phyloP scores from a whole-genome alignment of 768 basidiomycete genomes.

The Pleurotus djamor region DNA sequence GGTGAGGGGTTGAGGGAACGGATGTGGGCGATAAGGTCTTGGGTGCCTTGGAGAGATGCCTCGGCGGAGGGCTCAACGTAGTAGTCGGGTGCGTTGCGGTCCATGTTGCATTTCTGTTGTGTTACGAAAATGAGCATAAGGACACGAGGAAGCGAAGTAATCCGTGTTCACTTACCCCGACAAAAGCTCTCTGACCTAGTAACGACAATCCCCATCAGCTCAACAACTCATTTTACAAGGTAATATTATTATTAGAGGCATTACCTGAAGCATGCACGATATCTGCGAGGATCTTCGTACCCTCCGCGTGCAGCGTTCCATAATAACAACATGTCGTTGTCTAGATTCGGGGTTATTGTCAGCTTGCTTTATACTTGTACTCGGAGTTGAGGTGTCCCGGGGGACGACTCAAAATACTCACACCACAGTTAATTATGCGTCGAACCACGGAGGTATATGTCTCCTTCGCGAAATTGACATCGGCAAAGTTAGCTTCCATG shows the following conservation, averaged over 20 bases:
- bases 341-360: constrained; percentile 33
- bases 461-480: constrained; percentile 64
- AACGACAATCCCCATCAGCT: no score
- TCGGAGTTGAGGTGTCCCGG: no score
- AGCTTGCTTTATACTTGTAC: constrained; percentile 1
- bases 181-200: constrained; percentile 77
- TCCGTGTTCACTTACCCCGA: constrained; percentile 59
- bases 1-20: constrained; percentile 41
- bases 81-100: constrained; percentile 63
- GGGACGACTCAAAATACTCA: constrained; percentile 33
- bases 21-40: constrained; percentile 67
- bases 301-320: constrained; percentile 76
- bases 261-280: constrained; percentile 61
- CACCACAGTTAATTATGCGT: constrained; percentile 71
- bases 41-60: constrained; percentile 61
- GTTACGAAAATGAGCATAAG: neutral
- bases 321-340: constrained; percentile 96
- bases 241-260: no score
- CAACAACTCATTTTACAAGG: no score
- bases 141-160: neutral
- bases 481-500: constrained; percentile 72
- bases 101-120: constrained; percentile 86
- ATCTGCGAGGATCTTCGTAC: constrained; percentile 80
- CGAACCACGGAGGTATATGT: constrained; percentile 74
- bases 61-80: constrained; percentile 67